These are phyloP conservation scores for Russula sp. DNA, from an alignment of 768 basidiomycete genomes.

Conservation along the genomic window DNA sequence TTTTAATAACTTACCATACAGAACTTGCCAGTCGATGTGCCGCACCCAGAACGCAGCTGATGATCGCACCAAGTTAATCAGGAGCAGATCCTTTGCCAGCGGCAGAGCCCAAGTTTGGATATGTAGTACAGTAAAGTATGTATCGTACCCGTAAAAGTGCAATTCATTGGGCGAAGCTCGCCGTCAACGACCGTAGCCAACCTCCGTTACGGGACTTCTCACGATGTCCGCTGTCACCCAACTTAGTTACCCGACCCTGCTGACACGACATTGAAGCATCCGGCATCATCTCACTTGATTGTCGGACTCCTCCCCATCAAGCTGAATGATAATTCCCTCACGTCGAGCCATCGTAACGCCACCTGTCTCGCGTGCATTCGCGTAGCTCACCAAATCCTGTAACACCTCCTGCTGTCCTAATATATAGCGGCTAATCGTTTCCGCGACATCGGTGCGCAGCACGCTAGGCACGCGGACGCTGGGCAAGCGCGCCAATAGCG, in stretches of 20 bases:
- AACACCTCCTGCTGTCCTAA: conserved; percentile 32
- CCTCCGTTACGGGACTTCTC: neutral
- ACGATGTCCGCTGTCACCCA: neutral
- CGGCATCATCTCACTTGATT: neutral
- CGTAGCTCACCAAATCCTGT: conserved; percentile 45
- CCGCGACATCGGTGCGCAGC: conserved; percentile 50
- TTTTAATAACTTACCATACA: too few relatives aligned
- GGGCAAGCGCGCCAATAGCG: conserved; percentile 47
- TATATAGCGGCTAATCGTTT: conserved; percentile 66
- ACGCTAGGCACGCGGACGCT: conserved; percentile 8
- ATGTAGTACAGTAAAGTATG: too few relatives aligned
- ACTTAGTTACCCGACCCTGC: too few relatives aligned
- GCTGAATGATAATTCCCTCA: conserved; percentile 48
- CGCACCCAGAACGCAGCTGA: too few relatives aligned
- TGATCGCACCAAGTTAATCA: too few relatives aligned
- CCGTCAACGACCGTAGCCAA: neutral
- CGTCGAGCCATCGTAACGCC: conserved; percentile 45
- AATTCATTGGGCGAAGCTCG: too few relatives aligned
- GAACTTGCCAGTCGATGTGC: too few relatives aligned
- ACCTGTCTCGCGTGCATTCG: conserved; percentile 39
- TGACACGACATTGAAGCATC: too few relatives aligned
- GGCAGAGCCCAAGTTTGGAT: too few relatives aligned
- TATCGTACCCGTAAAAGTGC: too few relatives aligned
- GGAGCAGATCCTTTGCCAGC: too few relatives aligned
- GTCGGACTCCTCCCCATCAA: conserved; percentile 34